Base-by-base conservation (phyloP, 2,329 filamentous ascomycete species). In the Trichoderma pleuroti region DNA sequence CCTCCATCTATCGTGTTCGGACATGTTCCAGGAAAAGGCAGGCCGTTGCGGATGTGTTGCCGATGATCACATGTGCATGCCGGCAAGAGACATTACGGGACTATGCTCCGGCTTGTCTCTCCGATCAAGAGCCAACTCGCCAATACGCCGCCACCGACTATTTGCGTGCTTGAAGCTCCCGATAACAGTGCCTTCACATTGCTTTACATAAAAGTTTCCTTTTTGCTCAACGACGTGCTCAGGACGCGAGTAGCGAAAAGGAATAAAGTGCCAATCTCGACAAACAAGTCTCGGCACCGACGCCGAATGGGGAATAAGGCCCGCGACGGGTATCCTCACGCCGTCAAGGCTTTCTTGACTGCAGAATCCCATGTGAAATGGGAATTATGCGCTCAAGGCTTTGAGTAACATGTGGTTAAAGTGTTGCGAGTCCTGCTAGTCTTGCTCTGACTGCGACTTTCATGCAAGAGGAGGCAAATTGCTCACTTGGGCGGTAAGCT, bases 41-140 rank as follows among this genome's bases (percentile, higher is more conserved):
- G 56, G 66, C 39, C 56, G 39, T 34, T 68, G 52, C 36, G 56
- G 56, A 49, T 61, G 49, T 60, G 36, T 61, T 46, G 14, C 56
- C 56, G 66, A 61, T 61, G 56, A 68, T 61, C 66, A 60, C 66
- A 68, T 68, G 56, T 52, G 54, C 54, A 24, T 61, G 39, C 39
- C 34, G 34, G 21, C 52, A 56, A 57, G 54, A 56, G 24, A 68
- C 64, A 59, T 32, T 57, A 32, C 64, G 54, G 64, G 32, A 30
- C 26, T 21, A 14, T 21, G 46, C 30, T 30, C 61, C 61, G 61
- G 49, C 8, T 52, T 66, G n/a, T 67, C 64, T 57, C 14, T 49
- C 18, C 46, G 21, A 26, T 59, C 26, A 1, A 60, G 30, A 61
- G 10, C 52, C 64, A 42, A 30, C 21, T 56, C 34, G 52, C 64